A percentile compares a stretch with the other conserved stretches of the same genome.
phyloP scores from a whole-genome alignment of 2,329 filamentous ascomycete genomes.

The Samsoniella hepiali region DNA sequence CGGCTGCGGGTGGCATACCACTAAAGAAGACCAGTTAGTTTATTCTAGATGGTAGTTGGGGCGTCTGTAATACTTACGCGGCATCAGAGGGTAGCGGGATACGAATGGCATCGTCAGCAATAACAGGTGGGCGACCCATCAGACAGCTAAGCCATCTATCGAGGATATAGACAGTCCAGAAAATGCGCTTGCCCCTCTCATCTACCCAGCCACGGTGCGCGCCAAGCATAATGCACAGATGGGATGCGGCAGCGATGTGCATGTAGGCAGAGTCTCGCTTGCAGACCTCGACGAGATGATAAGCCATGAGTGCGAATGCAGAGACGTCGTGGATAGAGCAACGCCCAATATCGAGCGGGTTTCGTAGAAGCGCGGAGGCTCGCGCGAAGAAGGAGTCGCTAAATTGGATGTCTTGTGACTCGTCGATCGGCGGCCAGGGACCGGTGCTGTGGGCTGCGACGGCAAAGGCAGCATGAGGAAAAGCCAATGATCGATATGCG shows the following conservation, averaged over 20 bases:
- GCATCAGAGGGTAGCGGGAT: slow-evolving; percentile 39
- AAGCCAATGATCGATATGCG: slow-evolving; percentile 38
- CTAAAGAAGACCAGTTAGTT: slow-evolving; percentile 26
- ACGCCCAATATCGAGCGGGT: slow-evolving; percentile 43
- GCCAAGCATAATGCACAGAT: slow-evolving; percentile 43
- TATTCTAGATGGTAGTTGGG: slow-evolving; percentile 7
- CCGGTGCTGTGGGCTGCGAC: slow-evolving; percentile 34
- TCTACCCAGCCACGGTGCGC: slow-evolving; percentile 43
- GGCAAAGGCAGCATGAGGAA: slow-evolving; percentile 47
- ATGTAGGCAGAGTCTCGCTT: slow-evolving; percentile 48
- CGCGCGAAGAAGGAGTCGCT: slow-evolving; percentile 45
- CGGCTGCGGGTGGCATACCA: slow-evolving; percentile 41
- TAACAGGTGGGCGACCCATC: slow-evolving; percentile 46
- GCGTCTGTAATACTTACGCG: slow-evolving; percentile 34
- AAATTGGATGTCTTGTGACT: slow-evolving; percentile 31
- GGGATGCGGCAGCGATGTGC: slow-evolving; percentile 32
- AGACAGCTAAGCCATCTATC: slow-evolving; percentile 48
- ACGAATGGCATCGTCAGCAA: slow-evolving; percentile 46
- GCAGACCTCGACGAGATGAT: slow-evolving; percentile 49
- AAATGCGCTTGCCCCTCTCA: slow-evolving; percentile 44
- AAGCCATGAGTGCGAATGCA: slow-evolving; percentile 44
- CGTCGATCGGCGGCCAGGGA: slow-evolving; percentile 29
- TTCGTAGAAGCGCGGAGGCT: slow-evolving; percentile 43
- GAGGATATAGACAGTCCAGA: slow-evolving; percentile 52
- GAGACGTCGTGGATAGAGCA: slow-evolving; percentile 43